phyloP scores from a whole-genome alignment of 768 basidiomycete species.

The Hygrophoropsis aurantiaca region DNA sequence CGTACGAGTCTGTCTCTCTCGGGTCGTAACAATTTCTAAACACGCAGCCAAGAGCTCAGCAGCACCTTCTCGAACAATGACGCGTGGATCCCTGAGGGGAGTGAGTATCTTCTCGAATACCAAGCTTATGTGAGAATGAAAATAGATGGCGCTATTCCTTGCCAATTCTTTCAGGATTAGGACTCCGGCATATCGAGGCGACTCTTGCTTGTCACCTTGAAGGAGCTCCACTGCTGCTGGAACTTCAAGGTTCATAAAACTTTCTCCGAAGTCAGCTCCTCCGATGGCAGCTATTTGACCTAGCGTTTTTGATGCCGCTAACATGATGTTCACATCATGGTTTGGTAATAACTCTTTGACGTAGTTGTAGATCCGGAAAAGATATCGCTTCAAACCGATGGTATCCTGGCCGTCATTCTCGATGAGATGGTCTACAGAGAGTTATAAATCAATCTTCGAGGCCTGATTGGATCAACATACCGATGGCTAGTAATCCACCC shows the following conservation, averaged over 20 bases:
- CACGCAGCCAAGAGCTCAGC: conserved; percentile 93
- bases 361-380: conserved; percentile 90
- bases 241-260: conserved; percentile 89
- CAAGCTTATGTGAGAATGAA: conserved; percentile 82
- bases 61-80: conserved; percentile 90
- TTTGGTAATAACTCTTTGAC: conserved; percentile 91
- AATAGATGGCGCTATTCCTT: conserved; percentile 81
- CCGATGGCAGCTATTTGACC: conserved; percentile 85
- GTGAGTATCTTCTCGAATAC: conserved; percentile 93
- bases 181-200: conserved; percentile 89
- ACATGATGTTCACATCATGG: conserved; percentile 91
- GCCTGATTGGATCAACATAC: conserved; percentile 40
- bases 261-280: conserved; percentile 80
- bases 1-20: conserved; percentile 67
- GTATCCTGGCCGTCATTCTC: conserved; percentile 78
- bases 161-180: conserved; percentile 94
- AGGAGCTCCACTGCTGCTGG: conserved; percentile 80
- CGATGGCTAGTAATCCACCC: conserved; percentile 86
- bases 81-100: conserved; percentile 83
- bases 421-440: conserved; percentile 62
- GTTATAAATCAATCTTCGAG: conserved; percentile 4
- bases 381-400: conserved; percentile 75
- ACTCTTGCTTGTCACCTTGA: conserved; percentile 72
- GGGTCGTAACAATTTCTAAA: conserved; percentile 77
- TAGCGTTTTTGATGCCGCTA: conserved; percentile 88